Base-by-base conservation (phyloP, 306 rosid genomes). In the Oemleria cerasiformis region DNA sequence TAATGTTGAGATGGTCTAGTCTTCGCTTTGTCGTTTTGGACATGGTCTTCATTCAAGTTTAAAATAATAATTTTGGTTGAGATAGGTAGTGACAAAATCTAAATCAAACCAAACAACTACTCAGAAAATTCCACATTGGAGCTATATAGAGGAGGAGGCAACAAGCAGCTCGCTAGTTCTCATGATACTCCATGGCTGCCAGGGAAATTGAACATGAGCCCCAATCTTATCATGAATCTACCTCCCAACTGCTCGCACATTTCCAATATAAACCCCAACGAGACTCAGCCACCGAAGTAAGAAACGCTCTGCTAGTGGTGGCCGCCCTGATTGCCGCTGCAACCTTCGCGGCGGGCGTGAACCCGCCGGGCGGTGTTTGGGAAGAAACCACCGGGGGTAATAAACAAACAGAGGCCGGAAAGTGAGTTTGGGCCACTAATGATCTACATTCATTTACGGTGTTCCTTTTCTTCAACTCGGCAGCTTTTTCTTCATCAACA, bases 311-410 rank as follows among this genome's bases (percentile, higher is more conserved):
- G 47, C 14, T 61, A 38, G 47, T 61, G 14, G 66, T 39, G 1
- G 19, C 25, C 6, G 5, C 47, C 48, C 48, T 62, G 23, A 40
- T 39, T 7, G 47, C 30, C 7, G 16, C 67, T 3, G 47, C 67
- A 62, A 39, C 67, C 67, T 62, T 62, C 17, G 47, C 47, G 25
- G 48, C 47, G 14, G 67, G 67, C 38, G 48, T 62, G 15, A 62
- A 62, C 67, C 30, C 30, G 30, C 30, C 30, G 30, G 1, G 30
- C 30, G 30, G 30, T 25, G 30, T 25, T 25, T 41, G 51, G 68
- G 36, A 63, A 41, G 50, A 41, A 1, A 41, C 2, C 20, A 1
- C 30, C 30, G 30, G 30, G 30, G 30, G 30, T 25, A 25, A 25
- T 25, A 25, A 4, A 9, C 14, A 4, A 1, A 4, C 30, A 62